Evolutionary conservation across 106 monocot genomes (phyloP).

Genomic region (Apostasia ramifera): DNA sequence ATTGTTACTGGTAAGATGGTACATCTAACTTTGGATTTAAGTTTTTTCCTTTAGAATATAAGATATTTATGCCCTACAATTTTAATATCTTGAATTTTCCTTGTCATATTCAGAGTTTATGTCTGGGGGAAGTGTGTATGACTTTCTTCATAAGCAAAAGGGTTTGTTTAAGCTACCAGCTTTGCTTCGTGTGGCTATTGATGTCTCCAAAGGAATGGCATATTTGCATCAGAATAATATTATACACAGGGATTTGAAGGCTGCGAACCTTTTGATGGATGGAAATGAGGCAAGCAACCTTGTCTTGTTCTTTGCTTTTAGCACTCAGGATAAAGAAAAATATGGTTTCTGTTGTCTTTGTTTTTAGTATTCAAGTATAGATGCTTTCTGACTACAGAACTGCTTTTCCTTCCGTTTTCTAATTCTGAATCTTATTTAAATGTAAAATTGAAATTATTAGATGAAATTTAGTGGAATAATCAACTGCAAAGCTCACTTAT

Average conservation of each 20-base stretch:
- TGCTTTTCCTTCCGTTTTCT: too few species aligned
- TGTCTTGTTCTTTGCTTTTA: too few species aligned
- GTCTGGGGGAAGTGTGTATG: conserved; percentile 87
- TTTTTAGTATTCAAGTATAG: too few species aligned
- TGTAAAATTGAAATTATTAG: too few species aligned
- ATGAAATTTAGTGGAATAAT: too few species aligned
- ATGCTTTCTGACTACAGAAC: too few species aligned
- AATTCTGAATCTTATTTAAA: too few species aligned
- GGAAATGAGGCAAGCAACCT: conserved; percentile 69
- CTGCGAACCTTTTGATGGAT: conserved; percentile 94
- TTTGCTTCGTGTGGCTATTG: conserved; percentile 74
- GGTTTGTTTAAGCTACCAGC: conserved; percentile 69
- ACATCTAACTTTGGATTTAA: not conserved
- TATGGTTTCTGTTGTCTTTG: too few species aligned
- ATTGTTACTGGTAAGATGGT: conserved; percentile 69
- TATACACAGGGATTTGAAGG: conserved; percentile 85
- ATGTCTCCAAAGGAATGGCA: conserved; percentile 91
- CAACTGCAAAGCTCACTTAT: too few species aligned
- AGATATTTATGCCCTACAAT: not conserved
- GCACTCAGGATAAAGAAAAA: too few species aligned
- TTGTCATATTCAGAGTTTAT: conserved; percentile 54
- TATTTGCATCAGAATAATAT: conserved; percentile 96
- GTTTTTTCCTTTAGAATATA: not conserved
- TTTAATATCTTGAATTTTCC: not conserved
- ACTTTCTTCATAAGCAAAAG: conserved; percentile 85